Base-by-base conservation (phyloP, 805 yeast species). In the Candida nemodendra region DNA sequence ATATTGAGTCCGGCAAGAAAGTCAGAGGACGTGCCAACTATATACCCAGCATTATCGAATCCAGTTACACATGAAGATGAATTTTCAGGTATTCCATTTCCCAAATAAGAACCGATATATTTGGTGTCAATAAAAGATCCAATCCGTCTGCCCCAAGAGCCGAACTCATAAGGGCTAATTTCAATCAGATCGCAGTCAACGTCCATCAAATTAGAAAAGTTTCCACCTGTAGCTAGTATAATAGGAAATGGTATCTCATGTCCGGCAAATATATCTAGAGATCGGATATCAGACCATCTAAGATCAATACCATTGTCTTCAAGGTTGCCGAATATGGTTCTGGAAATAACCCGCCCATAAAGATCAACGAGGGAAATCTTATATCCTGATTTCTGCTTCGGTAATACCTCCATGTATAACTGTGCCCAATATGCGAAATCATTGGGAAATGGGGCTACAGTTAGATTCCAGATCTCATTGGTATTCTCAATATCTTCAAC, bases 61-160 rank as follows among this genome's bases (percentile, higher is more conserved):
- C 87, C 86, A 7, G 56, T 69, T 32, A 74, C 64, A 64, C 96
- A 88, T 3, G 50, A 22, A n/a, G 49, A 30, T 3, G 56, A 42
- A 17, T 57, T 51, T 4, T 50, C 50, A 8, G 87, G 80, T 9
- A 51, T 42, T 19, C 95, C 95, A 43, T 78, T 66, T 14, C 62
- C 49, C 18, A 83, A 71, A 3, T 65, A 47, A 0, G 93, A 68
- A 8, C 95, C 95, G 30, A 87, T 56, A 54, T 80, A 83, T 56
- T 77, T 72, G 31, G 76, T 62, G 37, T 82, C 78, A 14, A 80
- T 65, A 57, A 88, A 87, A 6, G 81, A 70, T 34, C 73, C 69
- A 39, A 83, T 64, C 3, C 79, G 64, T 6, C 82, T 81, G 53
- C 85, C 91, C 93, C 93, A 88, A 3, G 93, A 79, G 11, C 96